phyloP scores from a whole-genome alignment of 108 stramenopile species.

The Pseudonitzschia multiseries region DNA sequence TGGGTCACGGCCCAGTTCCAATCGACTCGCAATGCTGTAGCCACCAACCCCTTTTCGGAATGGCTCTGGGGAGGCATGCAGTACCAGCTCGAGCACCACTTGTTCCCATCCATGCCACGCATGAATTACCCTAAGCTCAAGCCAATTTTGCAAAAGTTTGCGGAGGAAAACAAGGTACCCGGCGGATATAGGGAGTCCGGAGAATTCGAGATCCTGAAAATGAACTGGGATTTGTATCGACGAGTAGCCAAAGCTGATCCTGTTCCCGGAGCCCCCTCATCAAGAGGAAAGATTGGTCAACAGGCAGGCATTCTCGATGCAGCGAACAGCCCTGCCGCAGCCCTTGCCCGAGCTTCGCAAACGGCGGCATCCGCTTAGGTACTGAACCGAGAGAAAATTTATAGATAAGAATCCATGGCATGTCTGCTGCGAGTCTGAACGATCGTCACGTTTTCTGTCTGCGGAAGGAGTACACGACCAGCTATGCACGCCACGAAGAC shows the following conservation, averaged over 20 bases:
- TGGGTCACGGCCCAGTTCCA: slow-evolving; percentile 91
- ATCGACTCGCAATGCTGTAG: slow-evolving; percentile 89
- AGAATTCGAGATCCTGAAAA: slow-evolving; percentile 80
- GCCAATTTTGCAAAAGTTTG: slow-evolving; percentile 79
- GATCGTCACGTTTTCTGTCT: no score
- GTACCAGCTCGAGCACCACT: slow-evolving; percentile 95
- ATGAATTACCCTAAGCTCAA: slow-evolving; percentile 80
- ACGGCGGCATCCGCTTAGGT: neutral
- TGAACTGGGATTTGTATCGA: slow-evolving; percentile 85
- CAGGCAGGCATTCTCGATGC: slow-evolving; percentile 61
- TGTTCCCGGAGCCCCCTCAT: slow-evolving; percentile 73
- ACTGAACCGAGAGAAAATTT: neutral
- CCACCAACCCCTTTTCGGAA: slow-evolving; percentile 82
- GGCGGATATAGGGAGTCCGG: slow-evolving; percentile 83
- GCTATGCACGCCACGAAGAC: no score
- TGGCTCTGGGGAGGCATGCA: slow-evolving; percentile 97
- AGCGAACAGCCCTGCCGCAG: slow-evolving; percentile 27
- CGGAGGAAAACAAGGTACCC: slow-evolving; percentile 87
- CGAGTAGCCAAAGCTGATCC: slow-evolving; percentile 71
- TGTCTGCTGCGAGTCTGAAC: no score
- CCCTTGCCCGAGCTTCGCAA: neutral
- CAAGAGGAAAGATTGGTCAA: slow-evolving; percentile 71
- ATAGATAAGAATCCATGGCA: no score
- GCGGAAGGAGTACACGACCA: no score
- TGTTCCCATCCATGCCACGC: slow-evolving; percentile 94